Percentiles rank a stretch among this genome's conserved stretches.
phyloP scores from a whole-genome alignment of 2,329 filamentous ascomycete genomes.

The Ceratocystis smalleyi region DNA sequence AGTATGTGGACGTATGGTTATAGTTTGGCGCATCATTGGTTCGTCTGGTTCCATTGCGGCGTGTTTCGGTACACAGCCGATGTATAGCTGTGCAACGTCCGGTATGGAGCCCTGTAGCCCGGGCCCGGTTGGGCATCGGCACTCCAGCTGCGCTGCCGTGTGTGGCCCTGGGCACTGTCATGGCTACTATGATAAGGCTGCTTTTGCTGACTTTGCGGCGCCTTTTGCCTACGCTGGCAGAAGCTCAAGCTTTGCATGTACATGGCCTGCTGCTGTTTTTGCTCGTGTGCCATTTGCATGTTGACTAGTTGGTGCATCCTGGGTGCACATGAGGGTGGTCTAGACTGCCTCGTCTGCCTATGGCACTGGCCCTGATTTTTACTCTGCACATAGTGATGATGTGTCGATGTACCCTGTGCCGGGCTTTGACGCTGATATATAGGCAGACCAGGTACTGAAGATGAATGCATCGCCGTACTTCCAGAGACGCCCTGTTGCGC shows the following conservation, averaged over 20 bases:
- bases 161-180: constrained; percentile 19
- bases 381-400: constrained; percentile 17
- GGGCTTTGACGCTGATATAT: constrained; percentile 17
- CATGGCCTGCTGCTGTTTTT: constrained; percentile 15
- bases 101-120: constrained; percentile 28
- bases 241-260: neutral
- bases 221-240: constrained; percentile 16
- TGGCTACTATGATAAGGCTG: constrained; percentile 5
- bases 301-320: constrained; percentile 20
- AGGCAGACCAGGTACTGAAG: constrained; percentile 4
- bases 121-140: constrained; percentile 19
- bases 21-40: neutral
- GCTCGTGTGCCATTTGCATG: neutral
- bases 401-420: constrained; percentile 17
- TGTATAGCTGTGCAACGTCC: constrained; percentile 43
- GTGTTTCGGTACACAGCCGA: constrained; percentile 39
- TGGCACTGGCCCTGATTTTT: constrained; percentile 12
- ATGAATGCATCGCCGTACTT: neutral
- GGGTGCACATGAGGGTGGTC: constrained; percentile 6
- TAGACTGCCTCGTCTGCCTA: neutral
- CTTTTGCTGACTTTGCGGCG: neutral
- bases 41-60: constrained; percentile 38
- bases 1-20: neutral
- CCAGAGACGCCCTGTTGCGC: constrained; percentile 3
- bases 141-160: constrained; percentile 27